Conservation (phyloP, 2,329 filamentous ascomycete genomes). For the Dactylellina parvicollis region DNA sequence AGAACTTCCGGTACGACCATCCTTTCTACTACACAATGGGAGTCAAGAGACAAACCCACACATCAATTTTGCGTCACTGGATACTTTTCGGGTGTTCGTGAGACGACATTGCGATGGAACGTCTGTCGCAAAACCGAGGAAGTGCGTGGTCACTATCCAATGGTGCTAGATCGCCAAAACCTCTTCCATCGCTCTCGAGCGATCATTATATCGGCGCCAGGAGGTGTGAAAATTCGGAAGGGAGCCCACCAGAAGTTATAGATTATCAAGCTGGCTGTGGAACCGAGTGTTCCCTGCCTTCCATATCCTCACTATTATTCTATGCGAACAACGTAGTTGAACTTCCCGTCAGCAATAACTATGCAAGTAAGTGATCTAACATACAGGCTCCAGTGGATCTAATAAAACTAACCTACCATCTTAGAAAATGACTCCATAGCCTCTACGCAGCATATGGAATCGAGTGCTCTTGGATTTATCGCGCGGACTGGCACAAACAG, state of each 20-base stretch:
- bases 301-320: slow-evolving; percentile 88
- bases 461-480: neutral
- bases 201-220: slow-evolving; percentile 14
- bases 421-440: slow-evolving; percentile 41
- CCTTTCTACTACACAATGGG: slow-evolving; percentile 22
- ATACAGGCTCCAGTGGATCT: slow-evolving; percentile 64
- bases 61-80: slow-evolving; percentile 15
- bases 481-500: neutral
- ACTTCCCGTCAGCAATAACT: neutral
- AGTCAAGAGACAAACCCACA: slow-evolving; percentile 1
- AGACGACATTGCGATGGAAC: slow-evolving; percentile 30
- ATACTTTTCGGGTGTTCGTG: slow-evolving; percentile 1
- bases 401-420: slow-evolving; percentile 60
- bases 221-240: slow-evolving; percentile 3
- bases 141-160: slow-evolving; percentile 15
- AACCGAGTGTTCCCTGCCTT: slow-evolving; percentile 84
- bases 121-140: slow-evolving; percentile 23
- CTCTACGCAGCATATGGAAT: slow-evolving; percentile 18
- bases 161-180: slow-evolving; percentile 16
- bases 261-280: slow-evolving; percentile 55
- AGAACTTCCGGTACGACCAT: neutral
- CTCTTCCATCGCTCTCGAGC: slow-evolving; percentile 5
- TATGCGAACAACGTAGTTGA: slow-evolving; percentile 75
- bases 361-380: slow-evolving; percentile 12
- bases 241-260: neutral